Evolutionary conservation across 2,329 filamentous ascomycete genomes (phyloP).

Genomic region (Bertia moriformis): DNA sequence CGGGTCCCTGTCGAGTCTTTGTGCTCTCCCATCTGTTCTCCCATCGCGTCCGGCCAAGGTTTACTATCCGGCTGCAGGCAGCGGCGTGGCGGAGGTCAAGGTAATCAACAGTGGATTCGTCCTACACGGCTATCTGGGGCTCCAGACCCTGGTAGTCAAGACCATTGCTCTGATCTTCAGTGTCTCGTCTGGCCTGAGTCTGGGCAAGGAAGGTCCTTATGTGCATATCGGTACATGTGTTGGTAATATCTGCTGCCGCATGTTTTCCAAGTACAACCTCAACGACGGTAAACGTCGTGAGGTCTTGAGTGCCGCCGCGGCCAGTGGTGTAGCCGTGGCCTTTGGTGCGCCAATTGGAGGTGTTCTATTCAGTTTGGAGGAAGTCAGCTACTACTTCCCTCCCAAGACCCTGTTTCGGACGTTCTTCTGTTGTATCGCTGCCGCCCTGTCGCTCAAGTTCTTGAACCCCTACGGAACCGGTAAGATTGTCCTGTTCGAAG

Average conservation of each 20-base stretch:
- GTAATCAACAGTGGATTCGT: slow-evolving; percentile 45
- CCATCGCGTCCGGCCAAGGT: slow-evolving; percentile 23
- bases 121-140: slow-evolving; percentile 38
- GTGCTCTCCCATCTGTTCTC: too few relatives aligned
- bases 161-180: slow-evolving; percentile 42
- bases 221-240: slow-evolving; percentile 46
- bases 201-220: slow-evolving; percentile 48
- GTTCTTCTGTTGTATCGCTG: slow-evolving; percentile 40
- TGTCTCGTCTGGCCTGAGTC: slow-evolving; percentile 41
- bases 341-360: slow-evolving; percentile 49
- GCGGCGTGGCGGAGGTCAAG: slow-evolving; percentile 47
- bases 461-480: slow-evolving; percentile 46
- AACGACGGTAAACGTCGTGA: slow-evolving; percentile 43
- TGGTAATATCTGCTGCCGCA: slow-evolving; percentile 31
- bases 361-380: slow-evolving; percentile 39
- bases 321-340: slow-evolving; percentile 40
- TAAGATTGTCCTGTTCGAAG: slow-evolving; percentile 45
- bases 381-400: slow-evolving; percentile 45
- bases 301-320: slow-evolving; percentile 39
- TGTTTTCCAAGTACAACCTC: slow-evolving; percentile 39
- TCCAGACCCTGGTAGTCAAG: slow-evolving; percentile 39
- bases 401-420: slow-evolving; percentile 42
- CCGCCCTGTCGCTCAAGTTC: slow-evolving; percentile 36
- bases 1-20: slow-evolving; percentile 3
- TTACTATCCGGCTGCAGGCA: slow-evolving; percentile 44